Conservation (phyloP, 805 yeast species). For the Grigorovia jiainica region DNA sequence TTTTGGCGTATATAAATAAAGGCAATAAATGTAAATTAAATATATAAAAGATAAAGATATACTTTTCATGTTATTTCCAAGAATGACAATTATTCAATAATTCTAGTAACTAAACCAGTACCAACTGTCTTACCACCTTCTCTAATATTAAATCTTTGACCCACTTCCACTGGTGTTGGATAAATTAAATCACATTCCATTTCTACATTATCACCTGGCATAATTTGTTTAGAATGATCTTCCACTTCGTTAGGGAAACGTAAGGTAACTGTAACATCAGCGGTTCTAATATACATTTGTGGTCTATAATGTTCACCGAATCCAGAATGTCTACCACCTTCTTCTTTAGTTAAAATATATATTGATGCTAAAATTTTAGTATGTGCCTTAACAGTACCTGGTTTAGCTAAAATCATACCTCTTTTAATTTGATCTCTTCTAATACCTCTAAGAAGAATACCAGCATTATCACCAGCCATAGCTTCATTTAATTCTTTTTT, state of each 20-base stretch:
- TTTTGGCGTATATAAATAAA: not conserved
- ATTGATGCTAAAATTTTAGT: conserved; percentile 87
- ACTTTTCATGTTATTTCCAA: too few relatives aligned
- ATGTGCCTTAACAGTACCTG: conserved; percentile 87
- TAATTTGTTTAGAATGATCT: conserved; percentile 82
- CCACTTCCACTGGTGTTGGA: conserved; percentile 90
- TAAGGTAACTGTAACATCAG: conserved; percentile 85
- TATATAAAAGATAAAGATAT: too few relatives aligned
- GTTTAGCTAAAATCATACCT: conserved; percentile 96
- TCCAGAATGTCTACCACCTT: conserved; percentile 99
- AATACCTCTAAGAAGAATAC: conserved; percentile 93
- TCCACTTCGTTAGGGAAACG: conserved; percentile 77
- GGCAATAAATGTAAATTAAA: not conserved
- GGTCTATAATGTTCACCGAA: conserved; percentile 97
- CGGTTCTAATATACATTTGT: conserved; percentile 92
- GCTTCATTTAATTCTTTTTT: conserved; percentile 97
- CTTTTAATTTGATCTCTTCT: conserved; percentile 94
- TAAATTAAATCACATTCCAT: conserved; percentile 83
- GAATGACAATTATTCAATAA: conserved; percentile 60
- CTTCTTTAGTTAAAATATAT: conserved; percentile 89
- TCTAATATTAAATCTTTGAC: conserved; percentile 98
- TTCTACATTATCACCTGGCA: conserved; percentile 98
- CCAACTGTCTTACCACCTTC: conserved; percentile 99
- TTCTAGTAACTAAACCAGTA: conserved; percentile 94
- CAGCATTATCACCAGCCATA: conserved; percentile 99